Evolutionary conservation across 768 basidiomycete genomes (phyloP), one percentile per base, ranked within the genome.

Genomic region (Leccinum obscurum): DNA sequence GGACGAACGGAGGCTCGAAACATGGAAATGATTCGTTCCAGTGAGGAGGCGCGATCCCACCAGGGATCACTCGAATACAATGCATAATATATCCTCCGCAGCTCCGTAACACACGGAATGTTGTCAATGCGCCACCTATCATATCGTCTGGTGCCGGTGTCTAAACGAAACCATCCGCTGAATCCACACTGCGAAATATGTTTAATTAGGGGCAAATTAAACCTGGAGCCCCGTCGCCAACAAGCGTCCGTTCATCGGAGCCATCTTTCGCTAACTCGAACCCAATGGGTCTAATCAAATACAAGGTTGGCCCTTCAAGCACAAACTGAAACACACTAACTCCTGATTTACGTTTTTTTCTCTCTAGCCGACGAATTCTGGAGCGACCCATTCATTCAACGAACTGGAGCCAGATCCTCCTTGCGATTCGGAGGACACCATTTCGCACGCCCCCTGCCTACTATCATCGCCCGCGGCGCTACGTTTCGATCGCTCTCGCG

Each of bases 271-370:
- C 52, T 22, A 1, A 15, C 28, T 52, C 10, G 14, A 26, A 17
- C 24, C 7, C 17, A 28, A 8, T 20, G n/a, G 17, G 11, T 51
- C 32, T 41, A 57, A 11, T 50, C 46, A 35, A 32, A 11, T 14
- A 24, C 63, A 34, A 14, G 49, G 28, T 26, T 49, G 14, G 24
- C 30, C 30, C 41, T 56, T 60, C 39, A 41, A 41, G 55, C 41
- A n/a, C 57, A 35, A 13, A 14, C 35, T 68, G 66, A 60, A 60
- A 68, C 58, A 9, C 44, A 4, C 49, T 6, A 3, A 13, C n/a
- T 41, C 35, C 20, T 60, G 67, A 68, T 68, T 68, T 61, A 69
- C 67, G 65, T 69, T 66, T 62, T 66, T 56, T 44, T 44, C 20
- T 46, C 41, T 20, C 10, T 46, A 30, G 52, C 9, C 26, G 48